phyloP scores from a whole-genome alignment of 768 basidiomycete genomes.

The Mycena latifolia region DNA sequence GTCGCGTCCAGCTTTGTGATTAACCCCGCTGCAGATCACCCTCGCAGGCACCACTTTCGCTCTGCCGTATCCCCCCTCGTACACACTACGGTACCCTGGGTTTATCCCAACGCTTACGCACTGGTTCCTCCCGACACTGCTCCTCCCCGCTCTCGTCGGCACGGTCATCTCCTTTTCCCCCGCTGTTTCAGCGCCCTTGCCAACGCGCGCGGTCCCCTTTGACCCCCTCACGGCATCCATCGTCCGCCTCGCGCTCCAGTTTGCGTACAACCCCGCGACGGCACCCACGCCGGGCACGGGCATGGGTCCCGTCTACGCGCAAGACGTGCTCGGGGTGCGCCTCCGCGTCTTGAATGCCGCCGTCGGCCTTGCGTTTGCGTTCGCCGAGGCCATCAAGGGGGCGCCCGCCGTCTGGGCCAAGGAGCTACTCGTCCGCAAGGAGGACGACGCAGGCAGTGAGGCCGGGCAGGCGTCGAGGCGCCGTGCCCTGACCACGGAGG shows the following conservation, averaged over 20 bases:
- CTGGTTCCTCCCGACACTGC: conserved; percentile 72
- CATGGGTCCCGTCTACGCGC: conserved; percentile 45
- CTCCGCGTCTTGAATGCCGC: conserved; percentile 69
- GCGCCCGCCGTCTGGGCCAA: conserved; percentile 54
- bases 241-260: conserved; percentile 69
- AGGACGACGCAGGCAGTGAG: conserved; percentile 20
- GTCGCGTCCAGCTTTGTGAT: conserved; percentile 2
- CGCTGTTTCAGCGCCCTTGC: conserved; percentile 35
- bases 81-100: conserved; percentile 56
- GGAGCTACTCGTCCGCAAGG: conserved; percentile 28
- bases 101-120: conserved; percentile 70
- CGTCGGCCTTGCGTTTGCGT: conserved; percentile 72
- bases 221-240: conserved; percentile 78
- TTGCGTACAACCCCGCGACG: conserved; percentile 64
- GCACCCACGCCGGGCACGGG: conserved; percentile 36
- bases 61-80: conserved; percentile 63
- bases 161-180: conserved; percentile 74
- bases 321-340: conserved; percentile 67
- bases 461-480: background rate
- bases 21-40: conserved; percentile 40
- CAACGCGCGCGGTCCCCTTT: conserved; percentile 49
- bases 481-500: conserved; percentile 31
- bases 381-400: conserved; percentile 71
- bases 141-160: conserved; percentile 70
- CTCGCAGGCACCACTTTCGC: conserved; percentile 42